Evolutionary conservation across 768 basidiomycete species (phyloP).

Genomic region (Leccinum boreale): DNA sequence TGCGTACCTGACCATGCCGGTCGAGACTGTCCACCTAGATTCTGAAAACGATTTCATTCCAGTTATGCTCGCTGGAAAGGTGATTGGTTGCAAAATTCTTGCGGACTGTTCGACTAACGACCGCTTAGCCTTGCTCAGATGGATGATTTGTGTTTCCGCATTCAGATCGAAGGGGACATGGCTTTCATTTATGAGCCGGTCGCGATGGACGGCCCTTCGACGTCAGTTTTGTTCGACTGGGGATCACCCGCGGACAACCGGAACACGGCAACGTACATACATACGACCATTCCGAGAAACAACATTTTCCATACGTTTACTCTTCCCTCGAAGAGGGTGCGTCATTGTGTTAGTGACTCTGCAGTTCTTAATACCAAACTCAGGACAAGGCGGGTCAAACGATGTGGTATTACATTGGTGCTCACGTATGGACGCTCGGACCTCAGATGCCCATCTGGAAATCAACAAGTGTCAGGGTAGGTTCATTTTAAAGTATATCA

Average conservation of each 20-base stretch:
- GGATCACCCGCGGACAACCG: conserved; percentile 35
- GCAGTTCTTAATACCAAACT: conserved; percentile 1
- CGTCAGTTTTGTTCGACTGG: conserved; percentile 55
- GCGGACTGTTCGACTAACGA: background rate
- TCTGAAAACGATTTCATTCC: background rate
- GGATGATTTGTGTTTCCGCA: conserved; percentile 40
- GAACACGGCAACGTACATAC: conserved; percentile 34
- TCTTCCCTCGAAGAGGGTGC: conserved; percentile 44
- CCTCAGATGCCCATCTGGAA: conserved; percentile 38
- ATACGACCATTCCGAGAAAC: conserved; percentile 13
- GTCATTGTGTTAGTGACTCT: background rate
- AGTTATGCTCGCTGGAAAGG: conserved; percentile 32
- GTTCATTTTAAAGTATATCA: background rate
- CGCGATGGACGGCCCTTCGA: conserved; percentile 44
- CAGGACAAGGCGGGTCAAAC: conserved; percentile 30
- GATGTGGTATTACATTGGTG: conserved; percentile 51
- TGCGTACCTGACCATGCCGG: conserved; percentile 22
- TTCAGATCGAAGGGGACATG: conserved; percentile 37
- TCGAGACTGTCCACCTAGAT: background rate
- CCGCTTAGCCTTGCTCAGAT: conserved; percentile 33
- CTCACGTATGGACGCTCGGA: conserved; percentile 40
- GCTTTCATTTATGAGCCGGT: conserved; percentile 58
- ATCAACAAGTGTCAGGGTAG: conserved; percentile 35
- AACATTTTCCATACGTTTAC: conserved; percentile 49
- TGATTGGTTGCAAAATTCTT: background rate